A percentile compares a stretch with the other conserved stretches of the same genome.
Conservation (phyloP, 176 grass and related monocot species). For the Bothriochloa decipiens region DNA sequence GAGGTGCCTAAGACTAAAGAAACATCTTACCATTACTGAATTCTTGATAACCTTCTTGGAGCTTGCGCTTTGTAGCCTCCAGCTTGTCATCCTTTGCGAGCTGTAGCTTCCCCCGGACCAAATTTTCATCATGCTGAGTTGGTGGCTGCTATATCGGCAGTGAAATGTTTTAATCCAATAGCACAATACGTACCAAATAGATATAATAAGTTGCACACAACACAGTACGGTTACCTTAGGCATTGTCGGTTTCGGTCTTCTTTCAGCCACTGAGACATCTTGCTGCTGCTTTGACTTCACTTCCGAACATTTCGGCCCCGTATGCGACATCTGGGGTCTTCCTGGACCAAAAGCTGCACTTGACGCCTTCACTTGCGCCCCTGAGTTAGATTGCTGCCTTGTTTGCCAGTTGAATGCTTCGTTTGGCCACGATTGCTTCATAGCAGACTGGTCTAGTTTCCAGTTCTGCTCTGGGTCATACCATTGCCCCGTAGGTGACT, state of each 20-base stretch:
- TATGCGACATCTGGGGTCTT: slow-evolving; percentile 38
- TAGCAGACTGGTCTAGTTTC: slow-evolving; percentile 42
- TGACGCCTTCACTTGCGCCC: slow-evolving; percentile 30
- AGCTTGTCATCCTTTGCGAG: slow-evolving; percentile 53
- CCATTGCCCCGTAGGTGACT: slow-evolving; percentile 6
- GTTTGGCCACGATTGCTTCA: slow-evolving; percentile 31
- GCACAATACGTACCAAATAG: neutral
- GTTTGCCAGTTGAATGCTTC: slow-evolving; percentile 25
- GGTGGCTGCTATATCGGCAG: slow-evolving; percentile 5
- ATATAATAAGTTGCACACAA: neutral
- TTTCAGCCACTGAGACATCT: slow-evolving; percentile 15
- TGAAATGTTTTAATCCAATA: slow-evolving; percentile 16
- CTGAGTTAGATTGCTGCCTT: slow-evolving; percentile 25
- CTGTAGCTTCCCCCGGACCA: slow-evolving; percentile 23
- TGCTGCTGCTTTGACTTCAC: neutral
- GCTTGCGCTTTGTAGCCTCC: slow-evolving; percentile 59
- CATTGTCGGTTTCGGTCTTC: slow-evolving; percentile 34
- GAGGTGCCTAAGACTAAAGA: neutral
- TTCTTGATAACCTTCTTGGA: slow-evolving; percentile 77
- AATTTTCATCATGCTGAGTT: slow-evolving; percentile 2
- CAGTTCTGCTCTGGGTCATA: slow-evolving; percentile 54
- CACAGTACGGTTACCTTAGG: slow-evolving; percentile 37
- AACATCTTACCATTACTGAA: slow-evolving; percentile 43
- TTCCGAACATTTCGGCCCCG: neutral
- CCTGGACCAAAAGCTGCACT: slow-evolving; percentile 40